Evolutionary conservation across 2,329 filamentous ascomycete species (phyloP), one percentile per base, ranked within the genome.

Genomic region (Stagonosporopsis cucurbitacearum): DNA sequence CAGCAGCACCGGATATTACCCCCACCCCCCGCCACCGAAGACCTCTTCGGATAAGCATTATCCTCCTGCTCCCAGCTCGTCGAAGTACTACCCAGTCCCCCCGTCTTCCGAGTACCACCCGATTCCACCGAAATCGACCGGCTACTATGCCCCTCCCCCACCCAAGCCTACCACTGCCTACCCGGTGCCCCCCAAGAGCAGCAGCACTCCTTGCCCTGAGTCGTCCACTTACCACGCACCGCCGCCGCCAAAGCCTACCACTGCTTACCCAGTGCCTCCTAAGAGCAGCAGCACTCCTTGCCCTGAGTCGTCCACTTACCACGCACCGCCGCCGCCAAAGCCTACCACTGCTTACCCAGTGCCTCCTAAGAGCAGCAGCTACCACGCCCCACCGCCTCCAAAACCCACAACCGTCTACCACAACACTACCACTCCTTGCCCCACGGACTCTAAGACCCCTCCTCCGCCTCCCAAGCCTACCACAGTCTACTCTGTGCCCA

Each of bases 181-280:
- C n/a, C n/a, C n/a, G n/a, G 35, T 46, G 25, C 50, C 52, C n/a
- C 37, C 42, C 19, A 49, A 55, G n/a, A n/a, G n/a, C n/a, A n/a
- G n/a, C n/a, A n/a, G n/a, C n/a, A 58, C 52, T 37, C 58, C 58
- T 11, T 57, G 54, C 50, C 54, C 58, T 20, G 46, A 50, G 50
- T 32, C 54, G 25, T 39, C 40, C 15, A 43, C 22, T 26, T 28
- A 26, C 30, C 26, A n/a, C n/a, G n/a, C n/a, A n/a, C n/a, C n/a
- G n/a, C n/a, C n/a, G n/a, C n/a, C n/a, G n/a, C n/a, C n/a, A n/a
- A n/a, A n/a, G n/a, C n/a, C n/a, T n/a, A n/a, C n/a, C n/a, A n/a
- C n/a, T n/a, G n/a, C n/a, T n/a, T n/a, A n/a, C n/a, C n/a, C n/a
- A n/a, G 36, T 45, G 13, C 49, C 51, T 13, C 41, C 44, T 7